These are phyloP conservation scores for Lolium rigidum DNA, from an alignment of 176 grass and related monocot species.

Conservation along the genomic window DNA sequence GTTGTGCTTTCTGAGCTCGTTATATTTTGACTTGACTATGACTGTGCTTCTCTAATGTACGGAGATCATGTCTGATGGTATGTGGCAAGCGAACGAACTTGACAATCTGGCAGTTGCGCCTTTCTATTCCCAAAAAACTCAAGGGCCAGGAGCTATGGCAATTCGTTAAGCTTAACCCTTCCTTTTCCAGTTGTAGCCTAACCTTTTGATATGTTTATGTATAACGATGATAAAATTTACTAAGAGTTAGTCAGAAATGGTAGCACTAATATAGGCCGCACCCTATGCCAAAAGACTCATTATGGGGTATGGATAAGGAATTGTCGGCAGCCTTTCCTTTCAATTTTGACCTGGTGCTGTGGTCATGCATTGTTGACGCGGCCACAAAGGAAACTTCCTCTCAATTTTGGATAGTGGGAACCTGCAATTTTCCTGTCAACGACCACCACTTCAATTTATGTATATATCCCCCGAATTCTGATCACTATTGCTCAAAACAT, in stretches of 20 bases:
- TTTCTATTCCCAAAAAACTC: not conserved
- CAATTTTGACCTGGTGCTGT: too few relatives aligned
- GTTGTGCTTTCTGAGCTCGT: too few relatives aligned
- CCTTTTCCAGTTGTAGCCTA: conserved; percentile 10
- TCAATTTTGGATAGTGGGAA: not conserved
- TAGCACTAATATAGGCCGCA: conserved; percentile 6
- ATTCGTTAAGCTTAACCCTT: conserved; percentile 7
- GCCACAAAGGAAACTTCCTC: not conserved
- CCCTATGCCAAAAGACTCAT: not conserved
- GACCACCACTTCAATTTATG: not conserved
- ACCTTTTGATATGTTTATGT: conserved; percentile 21
- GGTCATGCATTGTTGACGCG: not conserved
- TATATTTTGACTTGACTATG: too few relatives aligned
- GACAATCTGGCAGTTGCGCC: too few relatives aligned
- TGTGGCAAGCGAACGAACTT: not conserved
- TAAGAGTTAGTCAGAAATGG: not conserved
- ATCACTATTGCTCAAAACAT: conserved; percentile 7
- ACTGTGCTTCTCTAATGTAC: not conserved
- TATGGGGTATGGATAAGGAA: conserved; percentile 2
- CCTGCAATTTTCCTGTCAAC: not conserved
- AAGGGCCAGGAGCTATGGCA: not conserved
- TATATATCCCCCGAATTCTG: not conserved
- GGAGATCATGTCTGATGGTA: conserved; percentile 12
- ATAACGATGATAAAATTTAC: conserved; percentile 13
- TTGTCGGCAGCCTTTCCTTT: not conserved